Evolutionary conservation across 2,329 filamentous ascomycete species (phyloP), one percentile per base, ranked within the genome.

Genomic region (Malbranchea cinnamomea): DNA sequence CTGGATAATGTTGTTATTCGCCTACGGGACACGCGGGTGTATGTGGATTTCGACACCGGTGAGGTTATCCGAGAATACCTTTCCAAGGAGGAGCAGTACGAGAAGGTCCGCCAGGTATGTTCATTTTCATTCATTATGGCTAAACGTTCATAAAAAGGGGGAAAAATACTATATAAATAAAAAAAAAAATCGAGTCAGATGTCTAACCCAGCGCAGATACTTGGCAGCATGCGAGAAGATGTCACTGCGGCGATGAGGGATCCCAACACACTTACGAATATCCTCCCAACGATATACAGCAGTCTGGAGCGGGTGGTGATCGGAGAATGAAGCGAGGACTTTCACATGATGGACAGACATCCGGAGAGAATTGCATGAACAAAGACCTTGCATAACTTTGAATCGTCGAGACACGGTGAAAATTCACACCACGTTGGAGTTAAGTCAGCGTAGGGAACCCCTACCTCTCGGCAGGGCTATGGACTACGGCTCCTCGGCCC

Each of bases 31-130:
- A 95, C 87, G 1, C 67, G 89, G 38, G 65, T 98, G 19, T 98
- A 91, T 52, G 71, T 94, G 33, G 89, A 98, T 50, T 93, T 95
- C 51, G 71, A 64, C 23, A 74, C 67, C 11, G 71, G 77, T 29
- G 71, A 80, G 47, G 77, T 95, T 17, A 76, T 92, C 17, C 66
- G 87, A 38, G 87, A 98, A 57, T 94, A 93, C 48, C 81, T 81
- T 12, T 76, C 78, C n/a, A 77, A 79, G 50, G 87, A 98, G 60
- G 78, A 78, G 30, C 67, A 60, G 31, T 94, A 91, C 51, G 76
- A 77, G 16, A 71, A 73, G 19, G 73, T 93, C 7, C 77, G 77
- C 50, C 64, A 67, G 62, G 78, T 80, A 53, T 48, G 68, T 56
- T 30, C 14, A n/a, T n/a, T n/a, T n/a, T n/a, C n/a, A n/a, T n/a